Conservation (phyloP, 164 flowering plant species). For the Buxus sempervirens region DNA sequence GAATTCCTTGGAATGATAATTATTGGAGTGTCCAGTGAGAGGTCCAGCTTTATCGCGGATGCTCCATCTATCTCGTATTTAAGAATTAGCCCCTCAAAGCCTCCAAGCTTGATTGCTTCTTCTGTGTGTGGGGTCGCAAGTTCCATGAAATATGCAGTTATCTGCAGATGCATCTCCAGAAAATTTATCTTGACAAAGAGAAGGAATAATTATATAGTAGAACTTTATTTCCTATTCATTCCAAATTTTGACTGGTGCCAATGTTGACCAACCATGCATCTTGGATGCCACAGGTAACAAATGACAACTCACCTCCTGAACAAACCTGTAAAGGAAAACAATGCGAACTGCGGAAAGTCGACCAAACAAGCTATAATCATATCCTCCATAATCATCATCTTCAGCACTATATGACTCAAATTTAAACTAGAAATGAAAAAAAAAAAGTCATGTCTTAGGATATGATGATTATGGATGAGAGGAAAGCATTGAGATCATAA, state of each 20-base stretch:
- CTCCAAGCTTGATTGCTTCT: constrained; percentile 92
- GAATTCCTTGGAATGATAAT: constrained; percentile 84
- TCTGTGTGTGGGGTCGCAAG: constrained; percentile 92
- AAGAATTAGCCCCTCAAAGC: constrained; percentile 93
- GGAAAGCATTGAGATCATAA: neutral
- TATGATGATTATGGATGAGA: neutral
- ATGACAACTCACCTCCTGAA: constrained; percentile 71
- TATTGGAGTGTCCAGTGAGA: constrained; percentile 88
- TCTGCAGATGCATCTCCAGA: constrained; percentile 38
- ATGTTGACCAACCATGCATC: neutral
- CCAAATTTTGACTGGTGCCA: neutral
- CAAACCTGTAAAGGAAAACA: constrained; percentile 89
- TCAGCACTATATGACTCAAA: constrained; percentile 81
- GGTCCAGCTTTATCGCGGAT: constrained; percentile 80
- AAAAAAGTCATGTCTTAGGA: constrained; percentile 1
- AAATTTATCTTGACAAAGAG: neutral
- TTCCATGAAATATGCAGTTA: constrained; percentile 87
- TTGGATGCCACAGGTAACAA: neutral
- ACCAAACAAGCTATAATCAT: constrained; percentile 82
- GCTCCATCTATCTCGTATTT: constrained; percentile 97
- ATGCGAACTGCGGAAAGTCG: constrained; percentile 94
- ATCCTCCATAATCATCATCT: constrained; percentile 96
- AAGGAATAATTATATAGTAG: neutral
- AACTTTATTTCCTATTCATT: neutral
- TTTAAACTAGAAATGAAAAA: constrained; percentile 50